Conservation (phyloP, 139 green algal species). For the Auxenochlorella pyrenoidosa region DNA sequence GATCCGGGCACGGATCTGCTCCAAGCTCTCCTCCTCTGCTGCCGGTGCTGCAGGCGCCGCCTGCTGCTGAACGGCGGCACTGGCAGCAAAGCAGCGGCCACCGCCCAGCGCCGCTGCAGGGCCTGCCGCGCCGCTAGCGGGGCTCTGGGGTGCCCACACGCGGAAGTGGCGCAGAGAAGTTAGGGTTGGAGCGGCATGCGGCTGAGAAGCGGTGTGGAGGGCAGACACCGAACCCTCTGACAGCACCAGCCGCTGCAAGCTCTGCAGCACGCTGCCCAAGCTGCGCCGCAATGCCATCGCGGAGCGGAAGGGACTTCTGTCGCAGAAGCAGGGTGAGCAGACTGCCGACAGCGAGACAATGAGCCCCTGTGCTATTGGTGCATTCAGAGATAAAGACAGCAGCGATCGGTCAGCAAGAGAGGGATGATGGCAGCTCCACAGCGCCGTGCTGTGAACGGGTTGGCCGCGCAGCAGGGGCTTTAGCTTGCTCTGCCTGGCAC, state of each 20-base stretch:
- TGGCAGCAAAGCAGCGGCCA: neutral
- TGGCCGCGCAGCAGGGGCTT: no score
- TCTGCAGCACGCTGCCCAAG: neutral
- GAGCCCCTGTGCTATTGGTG: no score
- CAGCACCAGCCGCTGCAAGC: neutral
- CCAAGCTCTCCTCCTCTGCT: conserved; percentile 49
- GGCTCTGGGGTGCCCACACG: neutral
- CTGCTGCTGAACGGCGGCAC: neutral
- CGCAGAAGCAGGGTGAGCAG: neutral
- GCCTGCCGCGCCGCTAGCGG: neutral
- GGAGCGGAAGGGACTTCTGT: neutral
- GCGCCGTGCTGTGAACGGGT: no score
- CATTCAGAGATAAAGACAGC: no score
- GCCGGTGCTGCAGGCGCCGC: neutral
- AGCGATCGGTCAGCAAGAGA: no score
- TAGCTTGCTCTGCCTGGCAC: no score
- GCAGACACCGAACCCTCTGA: neutral
- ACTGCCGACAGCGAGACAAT: neutral
- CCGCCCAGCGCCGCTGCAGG: neutral
- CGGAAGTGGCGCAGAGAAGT: conserved; percentile 7
- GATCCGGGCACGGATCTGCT: conserved; percentile 64
- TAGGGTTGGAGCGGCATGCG: neutral
- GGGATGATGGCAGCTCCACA: no score
- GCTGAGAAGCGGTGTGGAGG: neutral
- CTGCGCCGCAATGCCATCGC: conserved; percentile 4